Conservation (phyloP, 805 yeast genomes). For the Lachancea lanzarotensis region DNA sequence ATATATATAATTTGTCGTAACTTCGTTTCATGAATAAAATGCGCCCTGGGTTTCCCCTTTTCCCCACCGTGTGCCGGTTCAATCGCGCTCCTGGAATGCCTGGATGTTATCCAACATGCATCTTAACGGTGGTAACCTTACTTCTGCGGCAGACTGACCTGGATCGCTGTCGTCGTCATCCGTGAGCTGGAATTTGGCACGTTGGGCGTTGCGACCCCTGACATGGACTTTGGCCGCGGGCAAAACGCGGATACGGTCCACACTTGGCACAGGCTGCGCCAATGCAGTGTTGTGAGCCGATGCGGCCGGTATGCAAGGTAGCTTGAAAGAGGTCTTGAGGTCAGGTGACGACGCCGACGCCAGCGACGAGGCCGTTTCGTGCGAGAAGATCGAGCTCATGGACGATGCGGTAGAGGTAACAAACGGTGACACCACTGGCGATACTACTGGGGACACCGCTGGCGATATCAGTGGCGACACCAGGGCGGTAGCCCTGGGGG, state of each 20-base stretch:
- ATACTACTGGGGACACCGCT: slow-evolving; percentile 1
- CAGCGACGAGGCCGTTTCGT: background rate
- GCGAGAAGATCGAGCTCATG: slow-evolving; percentile 4
- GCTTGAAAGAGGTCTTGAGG: background rate
- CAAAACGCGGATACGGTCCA: background rate
- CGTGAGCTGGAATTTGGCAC: slow-evolving; percentile 5
- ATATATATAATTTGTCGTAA: background rate
- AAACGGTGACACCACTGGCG: slow-evolving; percentile 4
- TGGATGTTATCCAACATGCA: slow-evolving; percentile 13
- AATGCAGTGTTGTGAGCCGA: background rate
- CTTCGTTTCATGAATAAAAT: background rate
- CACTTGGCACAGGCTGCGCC: background rate
- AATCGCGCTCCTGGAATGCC: slow-evolving; percentile 4
- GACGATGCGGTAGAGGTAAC: slow-evolving; percentile 6
- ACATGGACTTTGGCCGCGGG: background rate
- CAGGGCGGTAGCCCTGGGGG: slow-evolving; percentile 4
- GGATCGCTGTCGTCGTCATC: slow-evolving; percentile 15
- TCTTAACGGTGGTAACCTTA: slow-evolving; percentile 26
- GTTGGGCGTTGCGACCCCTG: slow-evolving; percentile 4
- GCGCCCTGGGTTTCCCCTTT: no score
- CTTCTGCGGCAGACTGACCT: slow-evolving; percentile 9
- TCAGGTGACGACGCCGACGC: slow-evolving; percentile 6
- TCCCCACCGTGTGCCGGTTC: no score
- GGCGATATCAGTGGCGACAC: background rate
- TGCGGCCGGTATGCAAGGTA: background rate